Evolutionary conservation across 352 stramenopile species (phyloP).

Genomic region (Pythium dissimile): DNA sequence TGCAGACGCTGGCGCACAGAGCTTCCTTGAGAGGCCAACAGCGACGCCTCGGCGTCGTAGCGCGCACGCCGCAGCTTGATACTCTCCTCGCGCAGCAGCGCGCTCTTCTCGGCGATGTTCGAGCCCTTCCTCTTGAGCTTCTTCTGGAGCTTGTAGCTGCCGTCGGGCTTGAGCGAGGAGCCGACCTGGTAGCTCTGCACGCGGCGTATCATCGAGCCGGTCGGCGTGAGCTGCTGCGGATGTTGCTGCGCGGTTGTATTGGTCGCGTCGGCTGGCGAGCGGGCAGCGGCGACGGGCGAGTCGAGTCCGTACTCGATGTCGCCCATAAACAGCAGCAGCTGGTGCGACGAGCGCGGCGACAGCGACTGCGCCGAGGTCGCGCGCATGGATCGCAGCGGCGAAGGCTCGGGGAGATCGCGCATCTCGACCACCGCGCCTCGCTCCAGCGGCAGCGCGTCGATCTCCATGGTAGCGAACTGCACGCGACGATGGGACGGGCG

Average conservation of each 20-base stretch:
- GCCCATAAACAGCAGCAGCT: conserved; percentile 9
- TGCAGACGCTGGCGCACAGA: conserved; percentile 6
- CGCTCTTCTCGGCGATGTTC: conserved; percentile 1
- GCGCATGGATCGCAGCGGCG: conserved; percentile 18
- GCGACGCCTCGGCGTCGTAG: neutral
- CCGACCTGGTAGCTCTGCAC: conserved; percentile 57
- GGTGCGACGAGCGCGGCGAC: conserved; percentile 24
- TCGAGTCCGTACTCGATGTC: conserved; percentile 13
- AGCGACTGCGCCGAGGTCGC: conserved; percentile 45
- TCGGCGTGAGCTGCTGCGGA: conserved; percentile 18
- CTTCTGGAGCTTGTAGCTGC: conserved; percentile 4
- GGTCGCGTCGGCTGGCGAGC: conserved; percentile 1
- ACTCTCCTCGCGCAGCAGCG: conserved; percentile 22
- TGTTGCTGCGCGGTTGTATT: conserved; percentile 10
- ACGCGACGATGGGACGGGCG: neutral
- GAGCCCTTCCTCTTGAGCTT: conserved; percentile 2
- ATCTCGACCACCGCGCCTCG: conserved; percentile 47
- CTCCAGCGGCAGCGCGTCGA: conserved; percentile 22
- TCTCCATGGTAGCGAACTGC: conserved; percentile 15
- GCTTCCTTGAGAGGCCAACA: neutral
- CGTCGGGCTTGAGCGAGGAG: neutral
- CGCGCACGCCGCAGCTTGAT: neutral
- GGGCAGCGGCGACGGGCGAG: neutral
- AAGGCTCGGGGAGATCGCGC: conserved; percentile 9
- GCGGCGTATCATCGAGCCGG: conserved; percentile 37